Conservation (phyloP, 1,284 basidiomycete genomes). For the Rhizopogon hawkerae region DNA sequence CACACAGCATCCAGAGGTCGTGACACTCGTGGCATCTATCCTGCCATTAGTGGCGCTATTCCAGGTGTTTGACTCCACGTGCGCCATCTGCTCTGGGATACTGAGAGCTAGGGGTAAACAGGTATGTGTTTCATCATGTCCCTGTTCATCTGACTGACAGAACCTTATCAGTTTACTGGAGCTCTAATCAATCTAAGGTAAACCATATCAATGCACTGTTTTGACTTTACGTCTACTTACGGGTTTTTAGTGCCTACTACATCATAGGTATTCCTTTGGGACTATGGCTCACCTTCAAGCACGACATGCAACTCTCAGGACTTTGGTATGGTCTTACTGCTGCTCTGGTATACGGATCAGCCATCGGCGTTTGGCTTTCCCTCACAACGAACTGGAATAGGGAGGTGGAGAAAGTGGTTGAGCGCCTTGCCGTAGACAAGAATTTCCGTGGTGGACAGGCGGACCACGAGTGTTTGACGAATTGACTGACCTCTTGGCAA, state of each 20-base stretch:
- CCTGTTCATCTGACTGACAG: background rate
- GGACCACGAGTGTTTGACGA: constrained; percentile 9
- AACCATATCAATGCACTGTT: constrained; percentile 8
- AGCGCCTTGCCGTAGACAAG: constrained; percentile 35
- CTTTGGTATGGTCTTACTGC: constrained; percentile 63
- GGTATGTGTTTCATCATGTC: constrained; percentile 21
- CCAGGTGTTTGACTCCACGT: constrained; percentile 71
- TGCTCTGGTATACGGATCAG: constrained; percentile 46
- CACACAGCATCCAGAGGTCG: constrained; percentile 34
- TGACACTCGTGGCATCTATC: constrained; percentile 58
- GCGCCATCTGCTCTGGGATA: constrained; percentile 65
- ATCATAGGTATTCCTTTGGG: constrained; percentile 60
- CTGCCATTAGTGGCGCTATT: constrained; percentile 74
- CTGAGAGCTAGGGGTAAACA: constrained; percentile 74
- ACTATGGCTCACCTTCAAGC: constrained; percentile 53
- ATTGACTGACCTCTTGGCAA: background rate
- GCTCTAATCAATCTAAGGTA: constrained; percentile 58
- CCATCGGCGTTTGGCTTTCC: constrained; percentile 42
- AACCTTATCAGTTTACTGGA: constrained; percentile 41
- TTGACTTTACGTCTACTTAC: background rate
- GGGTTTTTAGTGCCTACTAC: constrained; percentile 49
- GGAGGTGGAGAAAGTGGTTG: constrained; percentile 51
- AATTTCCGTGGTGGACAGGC: constrained; percentile 6
- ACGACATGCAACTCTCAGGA: constrained; percentile 44
- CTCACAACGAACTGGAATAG: constrained; percentile 53